Percentiles rank a stretch among this genome's conserved stretches.
Conservation (phyloP, 352 stramenopile genomes). For the Hyaloperonospora brassicae region DNA sequence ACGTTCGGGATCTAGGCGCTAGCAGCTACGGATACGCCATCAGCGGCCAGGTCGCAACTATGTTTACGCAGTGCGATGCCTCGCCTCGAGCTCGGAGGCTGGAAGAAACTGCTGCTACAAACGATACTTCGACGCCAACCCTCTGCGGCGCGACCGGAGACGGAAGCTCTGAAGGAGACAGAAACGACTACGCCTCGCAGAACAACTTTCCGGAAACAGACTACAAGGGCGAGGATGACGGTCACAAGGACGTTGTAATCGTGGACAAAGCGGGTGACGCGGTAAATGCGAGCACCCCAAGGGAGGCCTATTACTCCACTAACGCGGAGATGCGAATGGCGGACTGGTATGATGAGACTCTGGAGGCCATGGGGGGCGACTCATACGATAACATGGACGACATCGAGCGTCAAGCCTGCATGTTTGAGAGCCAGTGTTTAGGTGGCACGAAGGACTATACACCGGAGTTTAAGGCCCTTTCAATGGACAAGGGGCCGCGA, state of each 20-base stretch:
- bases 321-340: slow-evolving; percentile 28
- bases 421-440: slow-evolving; percentile 50
- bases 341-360: slow-evolving; percentile 41
- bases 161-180: slow-evolving; percentile 6
- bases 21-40: slow-evolving; percentile 54
- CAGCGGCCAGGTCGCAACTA: slow-evolving; percentile 30
- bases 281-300: slow-evolving; percentile 5
- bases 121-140: slow-evolving; percentile 4
- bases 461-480: slow-evolving; percentile 39
- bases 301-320: slow-evolving; percentile 21
- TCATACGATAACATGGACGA: slow-evolving; percentile 34
- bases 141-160: slow-evolving; percentile 15
- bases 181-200: slow-evolving; percentile 14
- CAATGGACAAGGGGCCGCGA: slow-evolving; percentile 29
- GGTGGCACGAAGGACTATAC: slow-evolving; percentile 40
- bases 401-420: slow-evolving; percentile 47
- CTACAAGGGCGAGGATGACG: slow-evolving; percentile 17
- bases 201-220: slow-evolving; percentile 23
- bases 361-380: slow-evolving; percentile 28
- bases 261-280: slow-evolving; percentile 11
- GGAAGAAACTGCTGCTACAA: slow-evolving; percentile 8
- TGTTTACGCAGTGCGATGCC: slow-evolving; percentile 37
- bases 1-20: slow-evolving; percentile 34
- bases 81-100: slow-evolving; percentile 19
- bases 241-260: slow-evolving; percentile 15